Base-by-base conservation (phyloP, 192 early-diverging fungal species). In the Coemansia sp. region DNA sequence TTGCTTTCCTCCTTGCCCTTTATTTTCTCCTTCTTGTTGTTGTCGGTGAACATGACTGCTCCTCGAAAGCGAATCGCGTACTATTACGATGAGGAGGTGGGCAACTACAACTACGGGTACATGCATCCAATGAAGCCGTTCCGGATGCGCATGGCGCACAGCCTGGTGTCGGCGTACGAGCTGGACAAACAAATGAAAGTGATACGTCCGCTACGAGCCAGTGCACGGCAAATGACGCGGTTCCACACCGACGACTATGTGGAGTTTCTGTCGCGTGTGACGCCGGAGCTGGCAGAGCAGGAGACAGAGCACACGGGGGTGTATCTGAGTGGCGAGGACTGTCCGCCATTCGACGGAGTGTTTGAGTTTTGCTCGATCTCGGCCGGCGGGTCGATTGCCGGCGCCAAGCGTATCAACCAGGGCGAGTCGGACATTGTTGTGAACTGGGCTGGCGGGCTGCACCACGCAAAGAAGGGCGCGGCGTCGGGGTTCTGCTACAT, bases 81-180 rank as follows among this genome's bases (percentile, higher is more conserved):
- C 54, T 72, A 72, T 46, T 72, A 72, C 40, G 68, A 72, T 47
- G 61, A 72, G 27, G 68, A 85, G 20, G 79, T 92, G 17, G 88
- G 88, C 23, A 73, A 85, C 48, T 97, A 86, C 67, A 88, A 89
- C 58, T 97, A 92, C 80, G 92, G 89, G 38, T 79, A 81, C 75
- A 90, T 84, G 26, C 96, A 99, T 58, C 90, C 91, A 6, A 99
- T 99, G 96, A 99, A 99, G 71, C 96, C 96, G 22, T 85, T 90
- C 26, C 81, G 96, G 42, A 88, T 99, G 62, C 89, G 89, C 37
- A 87, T 99, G 79, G 88, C 91, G 4, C 92, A 99, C 61, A 91
- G 90, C 52, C 70, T 99, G 30, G 89, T 99, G 18, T 75, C 92
- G 34, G 88, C 86, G 17, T 99, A 99, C 73, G 92, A 86, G 5